Evolutionary conservation across 148 eudicot species (phyloP).

Genomic region (Vaccinium corymbosum): DNA sequence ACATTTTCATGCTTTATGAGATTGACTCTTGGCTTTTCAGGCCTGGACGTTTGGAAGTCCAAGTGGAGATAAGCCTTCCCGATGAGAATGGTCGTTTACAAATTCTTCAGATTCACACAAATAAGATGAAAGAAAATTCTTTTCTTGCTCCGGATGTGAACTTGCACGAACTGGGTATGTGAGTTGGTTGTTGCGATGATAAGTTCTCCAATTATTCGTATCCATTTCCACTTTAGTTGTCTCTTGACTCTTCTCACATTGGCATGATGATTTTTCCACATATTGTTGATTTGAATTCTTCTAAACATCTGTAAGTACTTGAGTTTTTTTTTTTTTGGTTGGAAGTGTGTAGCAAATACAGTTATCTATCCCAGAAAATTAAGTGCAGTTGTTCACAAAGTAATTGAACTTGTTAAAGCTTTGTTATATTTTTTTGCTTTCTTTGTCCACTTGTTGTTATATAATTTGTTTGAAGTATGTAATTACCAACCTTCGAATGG

Average conservation of each 20-base stretch:
- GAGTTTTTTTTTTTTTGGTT: neutral
- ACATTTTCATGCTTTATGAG: neutral
- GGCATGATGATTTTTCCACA: neutral
- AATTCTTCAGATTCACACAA: slow-evolving; percentile 95
- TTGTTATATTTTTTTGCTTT: neutral
- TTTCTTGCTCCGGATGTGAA: slow-evolving; percentile 86
- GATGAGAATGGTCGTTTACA: slow-evolving; percentile 94
- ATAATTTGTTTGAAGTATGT: neutral
- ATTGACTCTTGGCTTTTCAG: slow-evolving; percentile 32
- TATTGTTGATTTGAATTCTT: neutral
- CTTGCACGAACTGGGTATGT: slow-evolving; percentile 81
- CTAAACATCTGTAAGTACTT: neutral
- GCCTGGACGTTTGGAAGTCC: slow-evolving; percentile 99
- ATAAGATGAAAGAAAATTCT: slow-evolving; percentile 95
- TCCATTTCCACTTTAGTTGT: neutral
- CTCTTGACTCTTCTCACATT: neutral
- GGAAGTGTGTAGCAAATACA: neutral
- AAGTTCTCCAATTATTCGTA: neutral
- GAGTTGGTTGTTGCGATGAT: slow-evolving; percentile 7
- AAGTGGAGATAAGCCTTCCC: slow-evolving; percentile 98
- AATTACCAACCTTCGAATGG: neutral
- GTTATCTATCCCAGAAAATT: neutral
- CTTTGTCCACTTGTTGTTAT: neutral
- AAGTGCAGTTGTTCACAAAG: neutral
- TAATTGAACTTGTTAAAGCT: neutral